Evolutionary conservation across 2,329 filamentous ascomycete species (phyloP), one percentile per base, ranked within the genome.

Genomic region (Aspergillus intermedius): DNA sequence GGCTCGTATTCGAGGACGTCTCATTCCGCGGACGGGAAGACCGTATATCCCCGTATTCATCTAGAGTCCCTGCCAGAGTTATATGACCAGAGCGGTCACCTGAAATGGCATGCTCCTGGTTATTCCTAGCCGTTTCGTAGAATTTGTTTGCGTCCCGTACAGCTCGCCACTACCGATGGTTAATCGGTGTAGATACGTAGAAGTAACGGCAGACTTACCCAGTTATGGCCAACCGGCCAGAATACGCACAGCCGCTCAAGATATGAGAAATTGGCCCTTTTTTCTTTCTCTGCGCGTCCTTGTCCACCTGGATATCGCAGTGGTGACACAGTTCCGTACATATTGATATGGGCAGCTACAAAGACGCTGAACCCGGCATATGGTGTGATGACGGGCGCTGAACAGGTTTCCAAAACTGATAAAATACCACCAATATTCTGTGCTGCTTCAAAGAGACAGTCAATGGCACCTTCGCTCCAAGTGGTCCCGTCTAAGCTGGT

Each of bases 301-400:
- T 59, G 49, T 1, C 65, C 65, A 0, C 65, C 65, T 0, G 65
- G 65, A 35, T 68, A 68, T 9, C 59, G 55, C n/a, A 51, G 49
- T 1, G 65, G 64, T 0, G 55, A 60, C 8, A 68, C 60, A 5
- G 65, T 66, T 2, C 65, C 65, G 46, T 68, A 68, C 65, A 68
- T 68, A 42, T 68, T 68, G 41, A 68, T 65, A 39, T 68, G 65
- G 3, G 63, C 65, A 8, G 65, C 64, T 10, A 68, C 65, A 35
- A 68, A 68, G 32, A 68, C 57, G 23, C 65, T 68, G 50, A 68
- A 68, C 5, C 65, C 65, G 0, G 65, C 64, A 45, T 68, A 68
- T 2, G 65, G 65, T 1, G 65, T 67, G 45, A 68, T 66, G 1
- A 68, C 60, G 0, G 64, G 56, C 2, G 65, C 60, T 17, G 55